phyloP scores from a whole-genome alignment of 371 early-diverging fungal species.

The Saksenaea vasiformis region DNA sequence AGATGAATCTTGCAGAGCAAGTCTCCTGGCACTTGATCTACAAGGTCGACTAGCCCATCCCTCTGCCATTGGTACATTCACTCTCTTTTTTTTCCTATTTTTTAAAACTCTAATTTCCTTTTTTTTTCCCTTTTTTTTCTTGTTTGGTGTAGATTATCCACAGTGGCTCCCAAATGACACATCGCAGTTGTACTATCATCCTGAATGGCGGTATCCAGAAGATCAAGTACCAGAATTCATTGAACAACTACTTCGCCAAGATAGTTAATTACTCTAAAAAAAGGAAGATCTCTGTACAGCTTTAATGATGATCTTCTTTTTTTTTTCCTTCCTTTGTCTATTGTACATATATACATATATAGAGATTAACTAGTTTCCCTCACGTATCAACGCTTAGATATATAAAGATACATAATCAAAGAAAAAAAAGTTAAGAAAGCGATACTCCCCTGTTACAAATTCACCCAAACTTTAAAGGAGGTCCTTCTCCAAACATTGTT shows the following conservation, averaged over 20 bases:
- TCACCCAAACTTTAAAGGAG: no score
- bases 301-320: background rate
- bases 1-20: slow-evolving; percentile 33
- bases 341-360: background rate
- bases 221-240: slow-evolving; percentile 39
- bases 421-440: background rate
- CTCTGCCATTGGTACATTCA: slow-evolving; percentile 33
- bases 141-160: slow-evolving; percentile 32
- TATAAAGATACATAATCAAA: background rate
- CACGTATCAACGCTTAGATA: background rate
- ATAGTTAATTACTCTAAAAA: background rate
- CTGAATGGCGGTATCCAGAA: slow-evolving; percentile 51
- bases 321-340: background rate
- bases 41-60: slow-evolving; percentile 36
- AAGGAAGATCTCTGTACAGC: background rate
- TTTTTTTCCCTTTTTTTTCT: no score
- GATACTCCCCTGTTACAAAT: background rate
- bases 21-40: slow-evolving; percentile 28
- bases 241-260: background rate
- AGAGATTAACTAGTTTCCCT: background rate
- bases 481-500: no score
- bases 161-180: slow-evolving; percentile 47
- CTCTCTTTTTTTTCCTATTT: slow-evolving; percentile 2
- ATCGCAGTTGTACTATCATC: slow-evolving; percentile 39
- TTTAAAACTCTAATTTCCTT: background rate